Evolutionary conservation across 2,329 filamentous ascomycete species (phyloP), one percentile per base, ranked within the genome.

Genomic region (Xylaria sp.): DNA sequence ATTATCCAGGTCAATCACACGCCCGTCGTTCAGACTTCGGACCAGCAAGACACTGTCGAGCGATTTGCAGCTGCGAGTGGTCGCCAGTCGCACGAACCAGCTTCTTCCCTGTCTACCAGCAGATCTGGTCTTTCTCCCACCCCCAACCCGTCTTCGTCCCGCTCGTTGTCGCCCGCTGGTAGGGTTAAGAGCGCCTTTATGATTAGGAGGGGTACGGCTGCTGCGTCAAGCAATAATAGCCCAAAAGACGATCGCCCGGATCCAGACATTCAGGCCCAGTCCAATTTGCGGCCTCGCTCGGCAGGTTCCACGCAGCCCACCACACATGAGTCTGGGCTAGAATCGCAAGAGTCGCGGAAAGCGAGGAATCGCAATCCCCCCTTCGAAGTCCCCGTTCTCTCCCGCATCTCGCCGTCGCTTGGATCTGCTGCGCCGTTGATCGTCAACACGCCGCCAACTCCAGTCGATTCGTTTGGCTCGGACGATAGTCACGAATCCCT

Each of bases 171-270:
- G 8, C 88, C 89, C 9, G 85, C 83, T 55, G 83, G 85, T 69
- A 90, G 86, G 69, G 78, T 93, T 62, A 88, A 83, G 72, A 86
- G 87, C 69, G 88, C 87, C 10, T 91, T 94, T 68, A 83, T 77
- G 60, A 77, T 80, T 50, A 85, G 82, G 68, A 84, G 80, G 69
- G 75, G 68, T 62, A 69, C 73, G 34, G 79, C 75, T 59, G 71
- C 76, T 30, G 78, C 75, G 62, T 75, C 76, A 59, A 81, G 78
- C 65, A 77, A 77, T 37, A 74, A 69, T 39, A 74, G 72, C 37
- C 74, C 75, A 58, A 64, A 67, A 55, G 56, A 60, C 54, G 57
- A 58, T 44, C 50, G 49, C 51, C 50, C 61, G 46, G 62, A 62
- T 35, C 60, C 64, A 57, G 64, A 67, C 42, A 56, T 67, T 59